Percentiles rank a stretch among this genome's conserved stretches.
Conservation (phyloP, 805 yeast species). For the Lipomyces yamadae region DNA sequence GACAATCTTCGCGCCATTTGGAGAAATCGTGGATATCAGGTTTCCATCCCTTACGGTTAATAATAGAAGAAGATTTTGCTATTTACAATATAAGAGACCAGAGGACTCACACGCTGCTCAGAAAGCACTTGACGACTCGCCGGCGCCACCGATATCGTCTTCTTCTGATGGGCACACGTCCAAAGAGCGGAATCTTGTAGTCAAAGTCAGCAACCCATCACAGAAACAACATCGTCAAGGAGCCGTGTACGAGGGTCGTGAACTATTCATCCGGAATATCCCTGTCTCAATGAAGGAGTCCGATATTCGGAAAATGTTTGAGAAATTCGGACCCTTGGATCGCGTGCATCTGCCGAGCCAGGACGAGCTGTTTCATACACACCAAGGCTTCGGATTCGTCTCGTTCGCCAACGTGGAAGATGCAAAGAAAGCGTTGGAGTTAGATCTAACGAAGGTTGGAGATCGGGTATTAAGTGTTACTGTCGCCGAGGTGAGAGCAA, state of each 20-base stretch:
- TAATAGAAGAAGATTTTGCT: slow-evolving; percentile 70
- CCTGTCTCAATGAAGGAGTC: slow-evolving; percentile 54
- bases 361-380: slow-evolving; percentile 43
- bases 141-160: slow-evolving; percentile 20
- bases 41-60: slow-evolving; percentile 66
- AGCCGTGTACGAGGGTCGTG: slow-evolving; percentile 59
- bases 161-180: slow-evolving; percentile 14
- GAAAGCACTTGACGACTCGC: slow-evolving; percentile 48
- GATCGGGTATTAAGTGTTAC: slow-evolving; percentile 57
- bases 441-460: slow-evolving; percentile 51
- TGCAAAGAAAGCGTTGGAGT: slow-evolving; percentile 55
- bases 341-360: slow-evolving; percentile 51
- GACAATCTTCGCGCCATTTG: slow-evolving; percentile 50
- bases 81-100: slow-evolving; percentile 59
- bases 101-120: slow-evolving; percentile 56
- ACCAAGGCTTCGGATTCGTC: slow-evolving; percentile 73
- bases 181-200: slow-evolving; percentile 52
- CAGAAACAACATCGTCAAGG: slow-evolving; percentile 51
- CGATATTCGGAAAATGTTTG: slow-evolving; percentile 51
- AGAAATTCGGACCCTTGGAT: slow-evolving; percentile 59
- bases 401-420: slow-evolving; percentile 52
- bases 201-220: slow-evolving; percentile 66
- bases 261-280: slow-evolving; percentile 59
- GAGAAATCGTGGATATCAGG: slow-evolving; percentile 57
- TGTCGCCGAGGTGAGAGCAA: slow-evolving; percentile 46